Evolutionary conservation across 83 land plant species (phyloP).

Genomic region (Larix sibirica): DNA sequence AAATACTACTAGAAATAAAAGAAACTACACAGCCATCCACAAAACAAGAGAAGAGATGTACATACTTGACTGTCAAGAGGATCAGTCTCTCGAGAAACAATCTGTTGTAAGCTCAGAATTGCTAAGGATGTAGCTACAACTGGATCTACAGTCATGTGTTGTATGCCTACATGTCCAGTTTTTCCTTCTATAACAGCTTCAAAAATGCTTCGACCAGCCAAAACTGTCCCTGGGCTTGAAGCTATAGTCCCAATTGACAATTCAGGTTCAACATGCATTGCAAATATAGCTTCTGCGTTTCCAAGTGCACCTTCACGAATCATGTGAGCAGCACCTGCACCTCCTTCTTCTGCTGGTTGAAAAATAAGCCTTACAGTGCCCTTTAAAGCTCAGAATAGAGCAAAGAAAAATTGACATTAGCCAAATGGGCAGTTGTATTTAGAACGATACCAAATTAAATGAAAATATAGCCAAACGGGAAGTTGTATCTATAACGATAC

Average conservation of each 20-base stretch:
- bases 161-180: conserved; percentile 85
- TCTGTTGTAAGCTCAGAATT: conserved; percentile 76
- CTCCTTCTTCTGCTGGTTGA: conserved; percentile 91
- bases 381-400: conserved; percentile 21
- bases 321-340: conserved; percentile 73
- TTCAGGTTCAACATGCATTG: conserved; percentile 58
- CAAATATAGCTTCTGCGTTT: conserved; percentile 81
- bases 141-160: conserved; percentile 66
- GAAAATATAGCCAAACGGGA: too few species aligned
- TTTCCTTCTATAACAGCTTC: conserved; percentile 61
- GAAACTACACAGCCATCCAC: too few species aligned
- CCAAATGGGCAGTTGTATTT: too few species aligned
- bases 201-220: conserved; percentile 70
- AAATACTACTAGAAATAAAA: too few species aligned
- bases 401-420: too few species aligned
- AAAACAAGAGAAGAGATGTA: not conserved
- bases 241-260: conserved; percentile 54
- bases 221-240: conserved; percentile 46
- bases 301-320: conserved; percentile 86
- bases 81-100: conserved; percentile 83
- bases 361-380: conserved; percentile 90
- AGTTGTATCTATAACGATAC: too few species aligned
- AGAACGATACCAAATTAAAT: too few species aligned
- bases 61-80: conserved; percentile 80
- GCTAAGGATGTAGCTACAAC: conserved; percentile 70